Conservation (phyloP, 2,329 filamentous ascomycete species). For the Sarocladium strictum region DNA sequence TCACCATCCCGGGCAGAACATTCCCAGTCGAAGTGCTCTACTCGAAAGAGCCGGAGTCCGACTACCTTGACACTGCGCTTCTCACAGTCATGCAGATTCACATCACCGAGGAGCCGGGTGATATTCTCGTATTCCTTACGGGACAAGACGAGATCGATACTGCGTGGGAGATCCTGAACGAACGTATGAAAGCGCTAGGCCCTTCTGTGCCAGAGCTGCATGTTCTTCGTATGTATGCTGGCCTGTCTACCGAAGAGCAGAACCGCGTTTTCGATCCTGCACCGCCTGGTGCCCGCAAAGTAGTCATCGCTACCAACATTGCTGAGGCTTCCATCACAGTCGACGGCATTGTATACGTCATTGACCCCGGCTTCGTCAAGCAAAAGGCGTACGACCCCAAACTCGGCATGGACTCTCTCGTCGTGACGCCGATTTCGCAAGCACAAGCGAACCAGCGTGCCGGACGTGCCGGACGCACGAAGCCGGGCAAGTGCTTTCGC, state of each 20-base stretch:
- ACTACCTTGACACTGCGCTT: slow-evolving; percentile 91
- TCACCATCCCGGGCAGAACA: slow-evolving; percentile 90
- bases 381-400: slow-evolving; percentile 97
- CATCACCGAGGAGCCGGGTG: slow-evolving; percentile 75
- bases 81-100: slow-evolving; percentile 98
- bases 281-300: slow-evolving; percentile 78
- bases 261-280: slow-evolving; percentile 92
- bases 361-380: slow-evolving; percentile 96
- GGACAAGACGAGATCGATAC: slow-evolving; percentile 98
- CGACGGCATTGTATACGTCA: slow-evolving; percentile 94
- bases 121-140: slow-evolving; percentile 94
- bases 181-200: slow-evolving; percentile 93
- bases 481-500: slow-evolving; percentile 92
- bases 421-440: slow-evolving; percentile 94
- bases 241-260: slow-evolving; percentile 88
- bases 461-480: slow-evolving; percentile 87
- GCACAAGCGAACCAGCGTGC: slow-evolving; percentile 93
- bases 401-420: slow-evolving; percentile 92
- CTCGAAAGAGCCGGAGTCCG: slow-evolving; percentile 87
- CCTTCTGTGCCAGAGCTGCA: slow-evolving; percentile 86
- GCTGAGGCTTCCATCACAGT: slow-evolving; percentile 98
- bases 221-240: slow-evolving; percentile 93
- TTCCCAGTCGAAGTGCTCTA: slow-evolving; percentile 97
- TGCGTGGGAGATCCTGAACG: slow-evolving; percentile 82
- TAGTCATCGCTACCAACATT: slow-evolving; percentile 97